Evolutionary conservation across 306 rosid species (phyloP), one percentile per base, ranked within the genome.

Genomic region (Vicia sativa): DNA sequence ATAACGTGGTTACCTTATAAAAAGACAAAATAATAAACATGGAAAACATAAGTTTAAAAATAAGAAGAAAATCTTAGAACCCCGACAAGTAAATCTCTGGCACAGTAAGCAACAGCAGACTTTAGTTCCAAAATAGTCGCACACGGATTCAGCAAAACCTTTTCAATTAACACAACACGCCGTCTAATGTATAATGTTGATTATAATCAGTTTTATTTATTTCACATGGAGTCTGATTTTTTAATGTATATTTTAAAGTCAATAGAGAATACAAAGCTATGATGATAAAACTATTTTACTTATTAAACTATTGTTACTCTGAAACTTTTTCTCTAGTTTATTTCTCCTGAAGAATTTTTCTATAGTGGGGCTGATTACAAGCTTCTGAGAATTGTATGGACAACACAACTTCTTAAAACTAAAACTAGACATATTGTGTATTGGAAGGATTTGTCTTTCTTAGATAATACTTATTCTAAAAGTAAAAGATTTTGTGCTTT

Each of bases 71-170:
- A 89, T 87, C 87, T 82, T 53, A 45, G 19, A 57, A 80, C 21
- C 63, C 91, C 85, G 90, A 89, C 92, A 83, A 67, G 39, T 9
- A 81, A 89, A 90, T 90, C 93, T 81, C 62, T 38, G 28, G 62
- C 41, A 78, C 87, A 83, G 86, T 50, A 14, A 63, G 71, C 14
- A 66, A 58, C 64, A 28, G 77, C 77, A 81, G 82, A 79, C 85
- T 77, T 81, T 79, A 29, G 74, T 42, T 4, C 37, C 62, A 56
- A 65, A 80, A 82, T 82, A 82, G 83, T 62, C 14, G 12, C 62
- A 62, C 86, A 83, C 86, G 72, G 64, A 70, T 77, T 72, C 85
- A 14, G 25, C 13, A 54, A 59, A 25, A 15, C 11, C 74, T 58
- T 55, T 78, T 82, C 62, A 59, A 79, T 42, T 58, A 74, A 29